Conservation (phyloP, 371 early-diverging fungal genomes). For the Catenaria anguillulae region DNA sequence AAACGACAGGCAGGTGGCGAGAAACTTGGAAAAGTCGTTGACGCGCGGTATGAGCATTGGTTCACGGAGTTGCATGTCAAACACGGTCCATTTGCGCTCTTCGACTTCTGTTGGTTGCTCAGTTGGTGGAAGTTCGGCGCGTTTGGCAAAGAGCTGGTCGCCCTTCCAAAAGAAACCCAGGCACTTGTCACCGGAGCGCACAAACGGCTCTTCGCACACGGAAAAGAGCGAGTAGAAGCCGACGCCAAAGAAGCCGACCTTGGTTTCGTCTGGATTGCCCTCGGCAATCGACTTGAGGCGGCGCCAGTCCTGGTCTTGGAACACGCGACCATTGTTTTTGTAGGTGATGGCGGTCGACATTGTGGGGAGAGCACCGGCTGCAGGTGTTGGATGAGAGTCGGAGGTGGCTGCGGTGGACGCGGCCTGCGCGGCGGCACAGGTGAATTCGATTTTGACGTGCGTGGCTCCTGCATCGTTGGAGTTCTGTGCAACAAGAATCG, state of each 20-base stretch:
- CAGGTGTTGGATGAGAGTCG: not conserved
- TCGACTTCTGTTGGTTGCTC: too few relatives aligned
- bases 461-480: constrained; percentile 44
- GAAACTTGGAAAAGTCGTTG: constrained; percentile 57
- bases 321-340: constrained; percentile 71
- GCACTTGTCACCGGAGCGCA: constrained; percentile 51
- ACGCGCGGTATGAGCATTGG: constrained; percentile 55
- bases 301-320: constrained; percentile 69
- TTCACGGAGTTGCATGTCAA: constrained; percentile 58
- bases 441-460: constrained; percentile 39
- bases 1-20: constrained; percentile 70
- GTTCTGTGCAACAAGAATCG: too few relatives aligned
- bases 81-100: constrained; percentile 49
- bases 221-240: constrained; percentile 77
- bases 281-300: constrained; percentile 74
- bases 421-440: constrained; percentile 23
- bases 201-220: constrained; percentile 75
- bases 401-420: too few relatives aligned
- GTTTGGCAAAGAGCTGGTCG: constrained; percentile 69
- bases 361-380: constrained; percentile 9
- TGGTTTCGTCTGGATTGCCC: constrained; percentile 10
- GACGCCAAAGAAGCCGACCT: constrained; percentile 80
- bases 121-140: constrained; percentile 34
- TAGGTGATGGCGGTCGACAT: constrained; percentile 35
- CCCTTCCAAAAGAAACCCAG: constrained; percentile 85